Evolutionary conservation across 805 yeast genomes (phyloP).

Genomic region (Starmerella davenportii): DNA sequence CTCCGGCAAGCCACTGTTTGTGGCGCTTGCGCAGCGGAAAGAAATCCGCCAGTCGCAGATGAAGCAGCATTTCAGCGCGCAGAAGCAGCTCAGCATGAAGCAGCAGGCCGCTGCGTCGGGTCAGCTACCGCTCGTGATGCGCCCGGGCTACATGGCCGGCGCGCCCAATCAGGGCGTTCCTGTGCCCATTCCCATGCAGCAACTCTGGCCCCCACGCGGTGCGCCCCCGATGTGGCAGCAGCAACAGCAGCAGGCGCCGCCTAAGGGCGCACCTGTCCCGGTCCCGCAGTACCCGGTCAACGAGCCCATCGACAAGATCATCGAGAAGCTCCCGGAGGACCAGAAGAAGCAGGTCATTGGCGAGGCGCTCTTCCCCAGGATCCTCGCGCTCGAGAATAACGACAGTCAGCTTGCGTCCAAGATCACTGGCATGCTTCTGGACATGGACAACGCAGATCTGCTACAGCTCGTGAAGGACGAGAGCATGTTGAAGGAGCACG

Average conservation of each 20-base stretch:
- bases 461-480: slow-evolving; percentile 78
- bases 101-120: slow-evolving; percentile 79
- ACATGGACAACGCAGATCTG: slow-evolving; percentile 82
- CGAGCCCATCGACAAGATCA: slow-evolving; percentile 42
- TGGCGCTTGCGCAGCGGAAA: slow-evolving; percentile 96
- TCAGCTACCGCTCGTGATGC: slow-evolving; percentile 69
- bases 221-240: slow-evolving; percentile 37
- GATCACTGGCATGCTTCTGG: slow-evolving; percentile 97
- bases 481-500: slow-evolving; percentile 71
- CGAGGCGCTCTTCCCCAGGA: slow-evolving; percentile 89
- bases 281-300: slow-evolving; percentile 6
- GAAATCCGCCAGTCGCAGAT: slow-evolving; percentile 93
- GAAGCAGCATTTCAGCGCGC: slow-evolving; percentile 94
- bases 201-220: neutral
- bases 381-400: slow-evolving; percentile 70
- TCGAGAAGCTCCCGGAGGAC: slow-evolving; percentile 46
- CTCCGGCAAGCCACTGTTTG: slow-evolving; percentile 89
- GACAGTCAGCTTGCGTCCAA: slow-evolving; percentile 95
- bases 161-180: slow-evolving; percentile 49
- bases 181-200: neutral
- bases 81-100: slow-evolving; percentile 96
- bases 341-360: slow-evolving; percentile 96
- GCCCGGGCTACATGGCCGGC: slow-evolving; percentile 10
- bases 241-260: slow-evolving; percentile 24
- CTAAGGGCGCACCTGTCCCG: slow-evolving; percentile 18